Evolutionary conservation across 2,329 filamentous ascomycete genomes (phyloP), one percentile per base, ranked within the genome.

Genomic region (Aureobasidium uvarum): DNA sequence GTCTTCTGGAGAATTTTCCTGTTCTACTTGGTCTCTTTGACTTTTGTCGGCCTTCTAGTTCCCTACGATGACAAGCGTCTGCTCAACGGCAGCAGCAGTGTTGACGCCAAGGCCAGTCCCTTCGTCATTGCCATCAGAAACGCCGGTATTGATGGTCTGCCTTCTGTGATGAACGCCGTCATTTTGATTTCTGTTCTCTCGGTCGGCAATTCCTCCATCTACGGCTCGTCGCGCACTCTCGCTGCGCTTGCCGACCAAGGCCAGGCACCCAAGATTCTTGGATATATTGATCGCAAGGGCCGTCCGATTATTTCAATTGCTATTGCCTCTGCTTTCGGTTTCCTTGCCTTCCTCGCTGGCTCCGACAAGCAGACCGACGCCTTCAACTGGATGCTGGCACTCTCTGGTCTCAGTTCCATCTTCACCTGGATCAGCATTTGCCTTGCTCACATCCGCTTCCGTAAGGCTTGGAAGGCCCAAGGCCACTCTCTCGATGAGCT

Each of bases 71-170:
- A 96, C 67, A 64, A 73, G 0, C 81, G 83, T 3, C 86, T 96
- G 0, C 80, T 92, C 1, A 81, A 81, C 13, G 81, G 82, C 46
- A 79, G 75, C 28, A 84, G 80, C 64, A 80, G 81, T n/a, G 84
- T 84, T 56, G 86, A 92, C 74, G 85, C 88, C 50, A 86, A 86
- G 31, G 89, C 92, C 1, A 96, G 92, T 2, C 94, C 94, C 1
- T 97, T 97, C 75, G 93, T 97, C 71, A 96, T 97, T 72, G 91
- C 93, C 68, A 96, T 96, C 71, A 82, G 89, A 70, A 89, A 92
- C 68, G 92, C 92, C 1, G 67, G 91, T 10, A 96, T 97, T 71
- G 79, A 85, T 48, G 88, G 89, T 2, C 84, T 97, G 2, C 91
- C 92, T 1, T 93, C 90, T 0, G 84, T 97, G 63, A 96, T 97